A percentile compares a stretch with the other conserved stretches of the same genome.
These are phyloP conservation scores for Biscogniauxia mediterranea DNA, from an alignment of 2,329 filamentous ascomycete species.

Conservation along the genomic window DNA sequence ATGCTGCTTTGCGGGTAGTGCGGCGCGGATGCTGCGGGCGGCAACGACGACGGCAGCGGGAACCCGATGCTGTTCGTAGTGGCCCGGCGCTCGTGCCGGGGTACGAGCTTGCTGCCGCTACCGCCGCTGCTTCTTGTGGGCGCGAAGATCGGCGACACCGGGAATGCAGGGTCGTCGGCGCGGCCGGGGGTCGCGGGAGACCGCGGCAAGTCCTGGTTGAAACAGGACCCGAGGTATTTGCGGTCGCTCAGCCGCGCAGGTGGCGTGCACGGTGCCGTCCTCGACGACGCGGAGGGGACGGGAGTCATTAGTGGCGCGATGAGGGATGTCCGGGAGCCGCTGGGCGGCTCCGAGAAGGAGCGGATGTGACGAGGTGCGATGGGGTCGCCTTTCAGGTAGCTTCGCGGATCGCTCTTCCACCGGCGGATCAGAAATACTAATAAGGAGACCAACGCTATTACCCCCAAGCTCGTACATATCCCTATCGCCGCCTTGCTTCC, in stretches of 20 bases:
- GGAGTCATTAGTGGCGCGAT: slow-evolving; percentile 36
- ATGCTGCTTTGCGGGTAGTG: slow-evolving; percentile 15
- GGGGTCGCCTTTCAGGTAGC: slow-evolving; percentile 17
- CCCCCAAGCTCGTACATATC: slow-evolving; percentile 39
- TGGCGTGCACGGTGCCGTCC: slow-evolving; percentile 38
- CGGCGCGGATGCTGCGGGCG: slow-evolving; percentile 12
- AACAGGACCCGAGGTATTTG: slow-evolving; percentile 40
- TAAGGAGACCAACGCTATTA: slow-evolving; percentile 38
- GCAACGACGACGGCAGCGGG: slow-evolving; percentile 5
- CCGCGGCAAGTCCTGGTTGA: slow-evolving; percentile 20
- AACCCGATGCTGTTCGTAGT: slow-evolving; percentile 13
- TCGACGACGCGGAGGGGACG: slow-evolving; percentile 27
- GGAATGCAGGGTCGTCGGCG: slow-evolving; percentile 28
- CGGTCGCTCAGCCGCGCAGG: slow-evolving; percentile 49
- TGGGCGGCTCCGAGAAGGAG: slow-evolving; percentile 25
- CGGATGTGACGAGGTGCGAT: slow-evolving; percentile 24
- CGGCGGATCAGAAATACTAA: slow-evolving; percentile 38
- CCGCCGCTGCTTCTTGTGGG: slow-evolving; percentile 24
- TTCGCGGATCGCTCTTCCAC: slow-evolving; percentile 23
- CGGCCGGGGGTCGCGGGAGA: slow-evolving; percentile 13
- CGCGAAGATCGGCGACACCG: slow-evolving; percentile 38
- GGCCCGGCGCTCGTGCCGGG: slow-evolving; percentile 32
- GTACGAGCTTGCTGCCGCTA: slow-evolving; percentile 33
- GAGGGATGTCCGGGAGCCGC: slow-evolving; percentile 41
- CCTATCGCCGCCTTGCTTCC: slow-evolving; percentile 46